These are phyloP conservation scores for Passiflora organensis DNA, from an alignment of 345 rosid genomes.

Conservation along the genomic window DNA sequence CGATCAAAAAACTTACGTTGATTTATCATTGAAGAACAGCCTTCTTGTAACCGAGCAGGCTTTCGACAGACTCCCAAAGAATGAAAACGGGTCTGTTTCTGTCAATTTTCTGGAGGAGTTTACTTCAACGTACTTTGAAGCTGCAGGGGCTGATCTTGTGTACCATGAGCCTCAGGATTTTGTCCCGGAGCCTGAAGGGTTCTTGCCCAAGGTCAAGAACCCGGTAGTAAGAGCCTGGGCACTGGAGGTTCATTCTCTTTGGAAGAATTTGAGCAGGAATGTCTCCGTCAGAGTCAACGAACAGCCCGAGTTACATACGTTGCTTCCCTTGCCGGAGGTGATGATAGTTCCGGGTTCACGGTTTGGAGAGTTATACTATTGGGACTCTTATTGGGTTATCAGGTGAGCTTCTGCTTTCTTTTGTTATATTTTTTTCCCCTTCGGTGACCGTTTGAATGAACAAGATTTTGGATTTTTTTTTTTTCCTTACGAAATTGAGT, in stretches of 20 bases:
- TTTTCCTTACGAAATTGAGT: too few species aligned
- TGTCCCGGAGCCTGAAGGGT: slow-evolving; percentile 51
- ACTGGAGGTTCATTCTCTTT: slow-evolving; percentile 63
- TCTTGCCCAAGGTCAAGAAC: slow-evolving; percentile 68
- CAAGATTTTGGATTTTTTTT: too few species aligned
- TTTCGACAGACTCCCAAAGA: slow-evolving; percentile 45
- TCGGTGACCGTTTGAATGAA: too few species aligned
- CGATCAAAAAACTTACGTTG: slow-evolving; percentile 68
- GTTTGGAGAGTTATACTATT: slow-evolving; percentile 80
- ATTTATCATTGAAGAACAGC: slow-evolving; percentile 50
- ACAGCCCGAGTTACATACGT: slow-evolving; percentile 58
- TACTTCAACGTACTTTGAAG: slow-evolving; percentile 32
- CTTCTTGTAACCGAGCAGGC: slow-evolving; percentile 41
- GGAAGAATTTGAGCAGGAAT: slow-evolving; percentile 65
- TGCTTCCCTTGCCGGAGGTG: slow-evolving; percentile 68
- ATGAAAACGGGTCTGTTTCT: slow-evolving; percentile 26
- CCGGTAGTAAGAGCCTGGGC: slow-evolving; percentile 70
- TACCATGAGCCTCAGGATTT: slow-evolving; percentile 54
- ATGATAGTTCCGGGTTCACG: slow-evolving; percentile 77
- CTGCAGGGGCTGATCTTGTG: slow-evolving; percentile 54
- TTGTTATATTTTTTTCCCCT: too few species aligned
- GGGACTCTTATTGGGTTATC: slow-evolving; percentile 97
- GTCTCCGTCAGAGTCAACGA: slow-evolving; percentile 46
- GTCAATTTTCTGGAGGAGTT: slow-evolving; percentile 17
- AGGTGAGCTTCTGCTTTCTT: slow-evolving; percentile 38